These are phyloP conservation scores for Aspergillus sp. DNA, from an alignment of 2,329 filamentous ascomycete species.

Conservation along the genomic window DNA sequence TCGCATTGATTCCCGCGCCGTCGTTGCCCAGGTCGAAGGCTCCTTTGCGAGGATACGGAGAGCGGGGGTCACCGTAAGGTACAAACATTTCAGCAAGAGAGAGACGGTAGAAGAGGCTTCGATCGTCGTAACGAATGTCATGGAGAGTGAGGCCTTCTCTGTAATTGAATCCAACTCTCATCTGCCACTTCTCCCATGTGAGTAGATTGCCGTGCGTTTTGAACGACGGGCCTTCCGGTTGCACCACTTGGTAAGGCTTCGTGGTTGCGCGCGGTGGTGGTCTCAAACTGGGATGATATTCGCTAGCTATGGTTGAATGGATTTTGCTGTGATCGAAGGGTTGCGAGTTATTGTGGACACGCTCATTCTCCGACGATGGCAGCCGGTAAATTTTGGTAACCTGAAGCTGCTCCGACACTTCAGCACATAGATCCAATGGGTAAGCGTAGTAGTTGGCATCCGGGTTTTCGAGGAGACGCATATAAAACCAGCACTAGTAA, in stretches of 20 bases:
- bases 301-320: conserved; percentile 18
- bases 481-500: conserved; percentile 32
- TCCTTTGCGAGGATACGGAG: conserved; percentile 38
- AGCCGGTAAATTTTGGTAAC: conserved; percentile 50
- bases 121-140: conserved; percentile 35
- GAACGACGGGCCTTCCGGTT: conserved; percentile 34
- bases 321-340: conserved; percentile 41
- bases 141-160: conserved; percentile 41
- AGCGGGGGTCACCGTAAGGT: conserved; percentile 39
- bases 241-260: conserved; percentile 32
- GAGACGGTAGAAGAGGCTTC: conserved; percentile 39
- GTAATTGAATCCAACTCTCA: conserved; percentile 42
- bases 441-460: conserved; percentile 57
- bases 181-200: conserved; percentile 41
- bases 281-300: conserved; percentile 31
- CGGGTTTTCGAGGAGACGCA: conserved; percentile 34
- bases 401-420: conserved; percentile 47
- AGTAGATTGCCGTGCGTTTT: conserved; percentile 22
- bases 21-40: conserved; percentile 44
- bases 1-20: conserved; percentile 39
- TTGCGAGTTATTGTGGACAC: conserved; percentile 30
- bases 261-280: conserved; percentile 26
- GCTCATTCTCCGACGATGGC: conserved; percentile 36
- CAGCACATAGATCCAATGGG: conserved; percentile 50
- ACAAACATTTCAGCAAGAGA: conserved; percentile 43